Conservation (phyloP, 345 rosid genomes). For the Zanthoxylum bungeanum region DNA sequence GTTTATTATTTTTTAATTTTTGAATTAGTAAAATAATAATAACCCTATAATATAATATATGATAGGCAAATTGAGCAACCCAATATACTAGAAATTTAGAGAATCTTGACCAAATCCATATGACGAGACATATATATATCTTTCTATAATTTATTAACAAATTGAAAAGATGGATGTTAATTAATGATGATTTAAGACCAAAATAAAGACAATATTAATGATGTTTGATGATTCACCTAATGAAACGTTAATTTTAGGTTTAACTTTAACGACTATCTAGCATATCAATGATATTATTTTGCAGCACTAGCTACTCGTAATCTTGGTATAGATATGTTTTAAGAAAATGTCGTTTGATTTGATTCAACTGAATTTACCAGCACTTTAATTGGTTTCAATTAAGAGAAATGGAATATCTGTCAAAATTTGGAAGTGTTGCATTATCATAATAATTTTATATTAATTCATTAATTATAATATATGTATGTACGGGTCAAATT, state of each 20-base stretch:
- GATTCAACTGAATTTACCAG: background rate
- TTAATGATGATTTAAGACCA: constrained; percentile 9
- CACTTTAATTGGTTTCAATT: background rate
- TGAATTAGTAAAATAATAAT: no score
- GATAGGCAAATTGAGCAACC: no score
- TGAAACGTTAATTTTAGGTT: background rate
- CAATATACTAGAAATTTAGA: constrained; percentile 7
- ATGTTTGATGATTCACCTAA: background rate
- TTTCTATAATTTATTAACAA: no score
- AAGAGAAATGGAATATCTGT: background rate
- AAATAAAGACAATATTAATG: constrained; percentile 8
- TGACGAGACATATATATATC: no score
- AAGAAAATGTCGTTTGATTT: constrained; percentile 9
- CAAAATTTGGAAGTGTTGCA: background rate
- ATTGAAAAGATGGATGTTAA: background rate
- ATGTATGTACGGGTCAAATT: no score
- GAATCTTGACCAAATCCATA: background rate
- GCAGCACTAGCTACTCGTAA: background rate
- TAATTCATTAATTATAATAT: no score
- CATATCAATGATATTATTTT: background rate
- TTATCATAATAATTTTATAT: background rate
- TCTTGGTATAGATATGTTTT: background rate
- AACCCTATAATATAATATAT: no score
- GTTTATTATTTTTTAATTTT: no score
- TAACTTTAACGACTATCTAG: background rate